Conservation (phyloP, 768 basidiomycete species). For the Panaeolus papilionaceus region DNA sequence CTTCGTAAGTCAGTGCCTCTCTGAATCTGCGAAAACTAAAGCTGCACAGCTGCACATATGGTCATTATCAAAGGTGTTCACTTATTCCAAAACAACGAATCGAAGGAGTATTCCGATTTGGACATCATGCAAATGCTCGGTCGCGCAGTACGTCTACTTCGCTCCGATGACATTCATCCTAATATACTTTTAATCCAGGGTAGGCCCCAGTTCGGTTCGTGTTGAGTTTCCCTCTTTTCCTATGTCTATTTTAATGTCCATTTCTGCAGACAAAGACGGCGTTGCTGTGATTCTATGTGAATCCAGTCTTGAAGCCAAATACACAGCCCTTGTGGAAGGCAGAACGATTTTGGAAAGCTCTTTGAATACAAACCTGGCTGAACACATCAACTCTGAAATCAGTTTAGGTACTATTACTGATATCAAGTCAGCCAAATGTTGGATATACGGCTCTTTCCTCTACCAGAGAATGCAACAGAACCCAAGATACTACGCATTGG, state of each 20-base stretch:
- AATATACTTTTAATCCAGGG: slow-evolving; percentile 53
- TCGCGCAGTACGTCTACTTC: slow-evolving; percentile 63
- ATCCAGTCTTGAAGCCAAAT: slow-evolving; percentile 71
- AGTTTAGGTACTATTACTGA: slow-evolving; percentile 83
- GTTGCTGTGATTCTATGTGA: slow-evolving; percentile 87
- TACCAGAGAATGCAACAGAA: slow-evolving; percentile 88
- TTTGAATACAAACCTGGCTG: slow-evolving; percentile 81
- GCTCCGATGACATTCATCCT: slow-evolving; percentile 26
- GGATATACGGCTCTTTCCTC: slow-evolving; percentile 88
- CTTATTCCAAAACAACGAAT: slow-evolving; percentile 70
- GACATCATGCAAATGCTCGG: slow-evolving; percentile 98
- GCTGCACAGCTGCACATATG: slow-evolving; percentile 80
- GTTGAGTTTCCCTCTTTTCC: background rate
- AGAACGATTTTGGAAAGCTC: slow-evolving; percentile 84
- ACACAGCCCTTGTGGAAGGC: slow-evolving; percentile 70
- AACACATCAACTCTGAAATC: slow-evolving; percentile 96
- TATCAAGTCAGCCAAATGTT: slow-evolving; percentile 73
- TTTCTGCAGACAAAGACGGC: slow-evolving; percentile 73
- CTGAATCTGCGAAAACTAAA: slow-evolving; percentile 15
- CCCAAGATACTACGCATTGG: slow-evolving; percentile 74
- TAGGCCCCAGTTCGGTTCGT: slow-evolving; percentile 86
- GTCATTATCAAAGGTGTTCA: slow-evolving; percentile 94
- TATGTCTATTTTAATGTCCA: background rate
- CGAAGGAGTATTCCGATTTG: slow-evolving; percentile 87
- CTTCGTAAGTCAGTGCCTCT: slow-evolving; percentile 60